phyloP scores from a whole-genome alignment of 2,329 filamentous ascomycete species.

The Leptosphaerulina australis region DNA sequence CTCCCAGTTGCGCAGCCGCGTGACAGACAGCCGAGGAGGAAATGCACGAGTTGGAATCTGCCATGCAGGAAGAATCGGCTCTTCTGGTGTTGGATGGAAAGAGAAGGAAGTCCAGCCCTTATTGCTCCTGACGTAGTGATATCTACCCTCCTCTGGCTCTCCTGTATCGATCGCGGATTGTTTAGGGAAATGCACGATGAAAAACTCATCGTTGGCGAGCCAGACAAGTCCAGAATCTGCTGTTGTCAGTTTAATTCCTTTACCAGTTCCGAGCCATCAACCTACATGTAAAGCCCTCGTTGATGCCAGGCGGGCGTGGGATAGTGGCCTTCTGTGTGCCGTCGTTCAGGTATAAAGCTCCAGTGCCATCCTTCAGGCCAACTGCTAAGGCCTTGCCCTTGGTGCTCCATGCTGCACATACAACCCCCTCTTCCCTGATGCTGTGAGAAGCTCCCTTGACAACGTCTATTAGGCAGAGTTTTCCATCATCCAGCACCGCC shows the following conservation, averaged over 20 bases:
- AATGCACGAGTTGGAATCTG: conserved; percentile 62
- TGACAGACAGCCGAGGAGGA: conserved; percentile 77
- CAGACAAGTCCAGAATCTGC: conserved; percentile 80
- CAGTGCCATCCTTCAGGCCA: conserved; percentile 79
- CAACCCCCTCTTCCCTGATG: conserved; percentile 75
- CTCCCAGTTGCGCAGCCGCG: conserved; percentile 78
- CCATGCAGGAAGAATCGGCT: conserved; percentile 31
- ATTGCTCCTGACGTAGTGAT: conserved; percentile 73
- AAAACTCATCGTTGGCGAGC: conserved; percentile 86
- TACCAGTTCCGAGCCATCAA: conserved; percentile 10
- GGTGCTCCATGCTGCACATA: conserved; percentile 87
- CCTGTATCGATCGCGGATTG: conserved; percentile 51
- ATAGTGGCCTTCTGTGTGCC: conserved; percentile 79
- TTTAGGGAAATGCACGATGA: conserved; percentile 67
- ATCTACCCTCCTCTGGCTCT: conserved; percentile 67
- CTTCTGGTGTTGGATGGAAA: conserved; percentile 74
- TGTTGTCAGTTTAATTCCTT: conserved; percentile 9
- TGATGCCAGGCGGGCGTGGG: conserved; percentile 73
- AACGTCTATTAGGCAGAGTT: conserved; percentile 83
- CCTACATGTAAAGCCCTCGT: conserved; percentile 69
- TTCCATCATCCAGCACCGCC: conserved; percentile 78
- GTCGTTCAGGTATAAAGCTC: conserved; percentile 81
- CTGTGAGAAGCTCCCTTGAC: conserved; percentile 59
- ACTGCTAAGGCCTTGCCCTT: conserved; percentile 92
- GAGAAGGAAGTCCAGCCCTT: conserved; percentile 64